Evolutionary conservation across 2,329 filamentous ascomycete species (phyloP).

Genomic region (Penicillium sp.): DNA sequence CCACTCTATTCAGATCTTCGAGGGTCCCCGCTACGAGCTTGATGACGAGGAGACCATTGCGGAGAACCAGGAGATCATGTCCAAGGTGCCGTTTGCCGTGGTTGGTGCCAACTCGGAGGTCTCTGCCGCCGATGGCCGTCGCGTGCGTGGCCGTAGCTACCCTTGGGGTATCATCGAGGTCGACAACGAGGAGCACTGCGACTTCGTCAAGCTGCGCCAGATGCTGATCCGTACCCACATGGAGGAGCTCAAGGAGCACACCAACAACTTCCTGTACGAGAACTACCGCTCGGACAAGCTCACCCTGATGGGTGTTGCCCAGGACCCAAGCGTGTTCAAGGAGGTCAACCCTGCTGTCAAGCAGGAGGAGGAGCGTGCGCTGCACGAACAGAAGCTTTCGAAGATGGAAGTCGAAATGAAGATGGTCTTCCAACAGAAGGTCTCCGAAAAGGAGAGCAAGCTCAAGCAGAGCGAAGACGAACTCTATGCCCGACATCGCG

Average conservation of each 20-base stretch:
- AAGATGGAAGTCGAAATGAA: slow-evolving; percentile 99
- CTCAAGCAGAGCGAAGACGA: slow-evolving; percentile 99
- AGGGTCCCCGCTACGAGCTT: slow-evolving; percentile 95
- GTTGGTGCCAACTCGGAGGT: slow-evolving; percentile 97
- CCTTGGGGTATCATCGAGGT: slow-evolving; percentile 99
- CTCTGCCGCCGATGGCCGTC: slow-evolving; percentile 83
- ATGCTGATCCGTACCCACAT: slow-evolving; percentile 99
- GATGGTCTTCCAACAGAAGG: slow-evolving; percentile 99
- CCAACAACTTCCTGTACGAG: slow-evolving; percentile 98
- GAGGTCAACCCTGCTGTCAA: slow-evolving; percentile 99
- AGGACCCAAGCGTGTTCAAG: slow-evolving; percentile 99
- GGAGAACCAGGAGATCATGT: slow-evolving; percentile 99
- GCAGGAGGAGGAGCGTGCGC: slow-evolving; percentile 96
- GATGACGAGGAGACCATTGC: slow-evolving; percentile 99
- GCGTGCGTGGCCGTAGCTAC: slow-evolving; percentile 92
- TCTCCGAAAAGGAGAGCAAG: slow-evolving; percentile 98
- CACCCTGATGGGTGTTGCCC: slow-evolving; percentile 94
- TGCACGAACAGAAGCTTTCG: slow-evolving; percentile 99
- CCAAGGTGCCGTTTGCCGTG: slow-evolving; percentile 97
- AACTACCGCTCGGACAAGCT: slow-evolving; percentile 99
- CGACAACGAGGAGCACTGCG: slow-evolving; percentile 99
- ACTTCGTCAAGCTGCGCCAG: slow-evolving; percentile 99
- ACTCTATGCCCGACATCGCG: slow-evolving; percentile 92
- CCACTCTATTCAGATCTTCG: slow-evolving; percentile 98
- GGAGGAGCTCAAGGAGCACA: slow-evolving; percentile 99